These are phyloP conservation scores for Cyberlindnera veronae DNA, from an alignment of 805 yeast genomes.

Conservation along the genomic window DNA sequence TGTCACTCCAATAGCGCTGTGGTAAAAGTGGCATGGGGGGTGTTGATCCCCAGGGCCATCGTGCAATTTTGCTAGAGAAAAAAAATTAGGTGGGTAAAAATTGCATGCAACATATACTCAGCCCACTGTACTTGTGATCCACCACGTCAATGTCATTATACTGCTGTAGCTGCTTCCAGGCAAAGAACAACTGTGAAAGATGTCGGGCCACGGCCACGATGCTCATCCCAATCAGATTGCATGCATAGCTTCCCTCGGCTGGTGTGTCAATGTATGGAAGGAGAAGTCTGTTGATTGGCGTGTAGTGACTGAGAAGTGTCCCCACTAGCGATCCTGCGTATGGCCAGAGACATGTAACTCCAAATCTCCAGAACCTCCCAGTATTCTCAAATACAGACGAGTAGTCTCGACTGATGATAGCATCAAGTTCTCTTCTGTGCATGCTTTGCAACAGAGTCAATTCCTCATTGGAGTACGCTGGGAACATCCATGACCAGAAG, in stretches of 20 bases:
- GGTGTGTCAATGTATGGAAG: constrained; percentile 31
- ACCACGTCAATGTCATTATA: constrained; percentile 24
- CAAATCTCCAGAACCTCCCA: background rate
- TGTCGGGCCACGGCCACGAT: constrained; percentile 32
- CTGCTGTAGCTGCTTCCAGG: constrained; percentile 31
- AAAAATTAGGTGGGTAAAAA: too few relatives aligned
- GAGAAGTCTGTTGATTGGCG: constrained; percentile 22
- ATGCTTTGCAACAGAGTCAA: background rate
- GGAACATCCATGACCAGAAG: constrained; percentile 5
- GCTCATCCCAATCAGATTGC: constrained; percentile 35
- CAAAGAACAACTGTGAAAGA: constrained; percentile 28
- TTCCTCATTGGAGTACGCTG: constrained; percentile 6
- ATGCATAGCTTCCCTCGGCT: constrained; percentile 33
- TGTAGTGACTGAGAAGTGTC: constrained; percentile 6
- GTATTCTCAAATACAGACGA: constrained; percentile 4
- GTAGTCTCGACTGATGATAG: background rate
- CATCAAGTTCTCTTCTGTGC: background rate
- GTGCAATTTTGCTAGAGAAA: too few relatives aligned
- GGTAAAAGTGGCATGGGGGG: too few relatives aligned
- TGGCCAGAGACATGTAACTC: constrained; percentile 9
- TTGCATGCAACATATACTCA: constrained; percentile 5
- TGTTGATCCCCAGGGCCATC: too few relatives aligned
- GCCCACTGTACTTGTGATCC: constrained; percentile 12
- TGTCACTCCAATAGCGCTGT: too few relatives aligned
- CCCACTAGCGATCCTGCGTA: constrained; percentile 4